Base-by-base conservation (phyloP, 805 yeast genomes). In the Danielia reshetovae region DNA sequence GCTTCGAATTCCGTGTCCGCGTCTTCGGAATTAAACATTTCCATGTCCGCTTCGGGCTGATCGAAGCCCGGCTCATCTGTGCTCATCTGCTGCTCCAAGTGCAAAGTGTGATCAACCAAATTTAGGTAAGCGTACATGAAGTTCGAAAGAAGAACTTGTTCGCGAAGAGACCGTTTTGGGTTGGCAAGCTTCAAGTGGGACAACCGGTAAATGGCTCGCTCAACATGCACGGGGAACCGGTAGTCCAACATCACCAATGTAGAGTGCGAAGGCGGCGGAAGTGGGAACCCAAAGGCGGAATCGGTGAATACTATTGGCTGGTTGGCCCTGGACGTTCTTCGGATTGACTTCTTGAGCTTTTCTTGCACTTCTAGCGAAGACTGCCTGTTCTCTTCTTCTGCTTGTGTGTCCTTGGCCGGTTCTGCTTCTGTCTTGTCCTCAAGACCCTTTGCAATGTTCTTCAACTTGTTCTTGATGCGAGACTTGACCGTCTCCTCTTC, bases 101-200 rank as follows among this genome's bases (percentile, higher is more conserved):
- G 86, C 46, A 84, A 66, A 11, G 90, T 89, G 55, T 90, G 97
- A 58, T 90, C 95, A 36, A 93, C 96, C 59, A 93, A 68, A 54
- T 93, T 90, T 68, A 93, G 72, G 60, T 93, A 93, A 0, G 97
- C 90, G 55, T 93, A 93, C 98, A 93, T 93, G 74, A 93, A 93
- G 57, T 93, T 93, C 39, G 96, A 86, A 44, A 93, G 63, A 32
- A 93, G 59, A 2, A 93, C 98, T 57, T 93, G 98, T 57, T 93
- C 97, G 24, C 88, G 72, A 42, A 93, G 64, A 18, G 94, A 93
- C 39, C 97, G 69, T 54, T 87, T 84, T 1, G 97, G 90, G 59
- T 93, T 95, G 17, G 97, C 96, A 45, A 93, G 70, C 58, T 93
- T 93, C 55, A 93, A 65, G 60, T 93, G 98, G 34, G 96, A 85